Conservation (phyloP, 805 yeast species). For the Limtongia smithiae region DNA sequence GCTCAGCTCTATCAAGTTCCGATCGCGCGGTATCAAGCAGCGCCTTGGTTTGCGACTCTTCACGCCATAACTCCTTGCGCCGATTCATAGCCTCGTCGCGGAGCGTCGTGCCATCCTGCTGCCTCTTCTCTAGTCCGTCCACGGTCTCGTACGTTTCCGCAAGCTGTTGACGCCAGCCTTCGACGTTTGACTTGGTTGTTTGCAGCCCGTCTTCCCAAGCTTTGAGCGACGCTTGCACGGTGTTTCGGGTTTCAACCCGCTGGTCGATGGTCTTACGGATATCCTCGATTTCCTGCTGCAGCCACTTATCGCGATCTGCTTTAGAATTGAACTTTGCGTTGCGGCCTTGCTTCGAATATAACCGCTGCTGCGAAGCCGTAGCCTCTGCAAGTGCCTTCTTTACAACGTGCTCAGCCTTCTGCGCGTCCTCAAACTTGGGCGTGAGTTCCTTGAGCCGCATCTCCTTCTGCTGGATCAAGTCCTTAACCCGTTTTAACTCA, state of each 20-base stretch:
- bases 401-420: conserved; percentile 17
- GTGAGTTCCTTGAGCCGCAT: conserved; percentile 9
- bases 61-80: conserved; percentile 74
- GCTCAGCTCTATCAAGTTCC: conserved; percentile 56
- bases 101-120: no score
- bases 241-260: conserved; percentile 34
- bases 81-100: conserved; percentile 51
- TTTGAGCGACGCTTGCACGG: conserved; percentile 31
- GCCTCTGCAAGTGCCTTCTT: conserved; percentile 23
- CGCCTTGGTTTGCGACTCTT: conserved; percentile 63
- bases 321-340: conserved; percentile 54
- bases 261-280: conserved; percentile 37
- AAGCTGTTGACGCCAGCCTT: no score
- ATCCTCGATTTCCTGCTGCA: conserved; percentile 48
- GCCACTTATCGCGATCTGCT: conserved; percentile 65
- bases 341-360: conserved; percentile 71
- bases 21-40: conserved; percentile 52
- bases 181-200: no score
- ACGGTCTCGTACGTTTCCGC: no score
- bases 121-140: no score
- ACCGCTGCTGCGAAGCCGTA: conserved; percentile 31
- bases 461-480: conserved; percentile 14
- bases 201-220: no score
- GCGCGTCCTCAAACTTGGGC: conserved; percentile 20
- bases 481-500: conserved; percentile 12